These are phyloP conservation scores for Boeremia lycopersici DNA, from an alignment of 2,329 filamentous ascomycete genomes.

Conservation along the genomic window DNA sequence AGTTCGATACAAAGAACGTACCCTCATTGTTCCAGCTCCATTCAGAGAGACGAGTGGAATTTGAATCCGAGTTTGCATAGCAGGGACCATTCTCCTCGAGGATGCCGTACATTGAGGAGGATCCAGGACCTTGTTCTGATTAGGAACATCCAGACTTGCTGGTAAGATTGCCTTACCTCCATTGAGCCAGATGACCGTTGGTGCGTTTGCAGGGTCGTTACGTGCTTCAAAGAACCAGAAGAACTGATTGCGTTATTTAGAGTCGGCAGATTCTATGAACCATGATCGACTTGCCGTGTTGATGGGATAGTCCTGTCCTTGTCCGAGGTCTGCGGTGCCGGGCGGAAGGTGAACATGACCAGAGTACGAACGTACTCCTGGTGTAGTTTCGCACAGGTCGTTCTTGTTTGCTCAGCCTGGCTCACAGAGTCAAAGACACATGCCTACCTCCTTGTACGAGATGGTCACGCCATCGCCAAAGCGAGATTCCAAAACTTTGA, in stretches of 20 bases:
- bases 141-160: not conserved
- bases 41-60: constrained; percentile 24
- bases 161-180: constrained; percentile 1
- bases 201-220: constrained; percentile 24
- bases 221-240: constrained; percentile 32
- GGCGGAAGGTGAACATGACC: constrained; percentile 52
- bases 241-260: constrained; percentile 11
- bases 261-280: not conserved
- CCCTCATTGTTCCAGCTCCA: constrained; percentile 40
- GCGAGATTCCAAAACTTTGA: constrained; percentile 25
- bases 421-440: not conserved
- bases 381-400: constrained; percentile 60
- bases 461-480: constrained; percentile 32
- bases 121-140: constrained; percentile 13
- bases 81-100: constrained; percentile 25
- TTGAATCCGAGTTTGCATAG: constrained; percentile 24
- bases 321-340: constrained; percentile 24
- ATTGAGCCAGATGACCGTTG: constrained; percentile 24
- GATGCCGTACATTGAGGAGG: constrained; percentile 28
- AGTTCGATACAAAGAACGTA: not conserved
- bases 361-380: constrained; percentile 59
- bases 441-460: constrained; percentile 33
- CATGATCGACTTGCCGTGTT: constrained; percentile 45
- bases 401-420: constrained; percentile 14
- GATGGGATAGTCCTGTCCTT: constrained; percentile 29